These are phyloP conservation scores for Nelumbo lutea DNA, from an alignment of 164 flowering plant genomes.

Conservation along the genomic window DNA sequence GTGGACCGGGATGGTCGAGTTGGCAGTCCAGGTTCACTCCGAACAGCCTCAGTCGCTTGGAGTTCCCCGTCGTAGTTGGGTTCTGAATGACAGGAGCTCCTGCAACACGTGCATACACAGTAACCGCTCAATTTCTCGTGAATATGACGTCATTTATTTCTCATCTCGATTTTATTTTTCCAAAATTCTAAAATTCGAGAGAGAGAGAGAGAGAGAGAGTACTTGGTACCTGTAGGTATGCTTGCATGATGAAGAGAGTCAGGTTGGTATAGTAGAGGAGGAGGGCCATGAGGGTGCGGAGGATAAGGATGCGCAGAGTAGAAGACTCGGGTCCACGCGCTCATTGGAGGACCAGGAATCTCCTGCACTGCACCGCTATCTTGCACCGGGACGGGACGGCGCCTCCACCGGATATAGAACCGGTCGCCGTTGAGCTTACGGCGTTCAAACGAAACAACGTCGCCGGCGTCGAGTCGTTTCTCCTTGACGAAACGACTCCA, in stretches of 20 bases:
- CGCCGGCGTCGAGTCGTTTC: conserved; percentile 80
- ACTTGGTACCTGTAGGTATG: conserved; percentile 7
- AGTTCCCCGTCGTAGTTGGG: conserved; percentile 22
- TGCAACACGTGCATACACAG: conserved; percentile 6
- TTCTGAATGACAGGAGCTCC: conserved; percentile 13
- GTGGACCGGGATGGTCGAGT: conserved; percentile 30
- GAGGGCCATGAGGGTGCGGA: conserved; percentile 16
- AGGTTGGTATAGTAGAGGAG: conserved; percentile 30
- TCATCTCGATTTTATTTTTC: not conserved
- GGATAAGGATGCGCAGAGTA: conserved; percentile 37
- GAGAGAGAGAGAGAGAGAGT: not conserved
- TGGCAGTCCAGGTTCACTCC: conserved; percentile 90
- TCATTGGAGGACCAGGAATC: not conserved
- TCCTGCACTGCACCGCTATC: conserved; percentile 7
- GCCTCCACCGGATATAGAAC: conserved; percentile 64
- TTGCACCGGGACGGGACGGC: conserved; percentile 31
- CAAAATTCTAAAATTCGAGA: not conserved
- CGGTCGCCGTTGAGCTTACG: conserved; percentile 27
- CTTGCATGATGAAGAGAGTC: conserved; percentile 61
- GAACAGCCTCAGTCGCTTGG: conserved; percentile 66
- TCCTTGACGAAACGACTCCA: conserved; percentile 95
- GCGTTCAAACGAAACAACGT: conserved; percentile 58
- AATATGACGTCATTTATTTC: not conserved
- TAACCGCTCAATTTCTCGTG: too few relatives aligned
- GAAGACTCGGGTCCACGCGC: conserved; percentile 27